Base-by-base conservation (phyloP, 2,329 filamentous ascomycete species). In the Cladosporium austrohemisphaericum region DNA sequence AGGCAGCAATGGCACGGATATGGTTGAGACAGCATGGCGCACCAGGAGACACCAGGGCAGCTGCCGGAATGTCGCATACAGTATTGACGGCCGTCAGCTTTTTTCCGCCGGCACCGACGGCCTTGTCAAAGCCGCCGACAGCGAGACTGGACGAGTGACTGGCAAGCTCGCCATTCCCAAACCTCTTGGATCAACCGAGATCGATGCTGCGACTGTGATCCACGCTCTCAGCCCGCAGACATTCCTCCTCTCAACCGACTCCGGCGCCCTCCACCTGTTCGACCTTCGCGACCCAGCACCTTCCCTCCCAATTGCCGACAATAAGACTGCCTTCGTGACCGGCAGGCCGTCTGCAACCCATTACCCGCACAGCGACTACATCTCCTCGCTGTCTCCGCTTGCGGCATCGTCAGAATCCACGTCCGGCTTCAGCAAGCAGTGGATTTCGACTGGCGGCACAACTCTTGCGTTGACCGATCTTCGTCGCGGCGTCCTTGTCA, bases 31-130 rank as follows among this genome's bases (percentile, higher is more conserved):
- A 0, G 73, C 84, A 52, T 98, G 93, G 93, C 80, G 81, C 60
- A 97, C 93, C 4, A 78, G 84, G 58, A 79, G 93, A 53, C 93
- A 98, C 72, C 95, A 95, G 74, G 92, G 90, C 10, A 96, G 90
- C 76, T 97, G 92, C 65, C 80, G 93, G 46, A 84, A 82, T 52
- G 72, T 97, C 49, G 82, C 78, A 4, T 97, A 91, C 70, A 85
- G 83, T 56, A 69, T 81, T 50, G 91, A 96, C 65, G 93, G 92
- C 13, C 73, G 80, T 56, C 76, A 84, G 75, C 69, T 77, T 71
- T 83, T 76, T 57, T 77, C 74, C 16, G 74, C 78, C 3, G 81
- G 81, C 33, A 81, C 79, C 8, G 81, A 85, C 65, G 81, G 80
- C 38, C 68, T 84, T 35, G 75, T 84, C 47, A 85, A 85, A 62